These are phyloP conservation scores for Ilyonectria destructans DNA, from an alignment of 2,329 filamentous ascomycete genomes.

Conservation along the genomic window DNA sequence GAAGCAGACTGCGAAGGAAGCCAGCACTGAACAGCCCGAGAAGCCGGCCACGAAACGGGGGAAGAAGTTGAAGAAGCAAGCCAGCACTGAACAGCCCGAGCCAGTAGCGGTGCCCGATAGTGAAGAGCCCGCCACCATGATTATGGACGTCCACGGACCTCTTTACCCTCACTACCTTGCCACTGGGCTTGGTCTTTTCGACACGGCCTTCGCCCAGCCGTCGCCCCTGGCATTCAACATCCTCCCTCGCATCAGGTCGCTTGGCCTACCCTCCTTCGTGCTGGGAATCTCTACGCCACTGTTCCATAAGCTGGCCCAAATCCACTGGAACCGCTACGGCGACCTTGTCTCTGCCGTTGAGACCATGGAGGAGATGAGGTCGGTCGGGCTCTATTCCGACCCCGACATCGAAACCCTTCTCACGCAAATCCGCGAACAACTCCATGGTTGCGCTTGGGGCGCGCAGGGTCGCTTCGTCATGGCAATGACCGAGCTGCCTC, in stretches of 20 bases:
- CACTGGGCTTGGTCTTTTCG: constrained; percentile 70
- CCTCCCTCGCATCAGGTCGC: constrained; percentile 77
- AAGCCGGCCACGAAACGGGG: too few relatives aligned
- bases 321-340: constrained; percentile 74
- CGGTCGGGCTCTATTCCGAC: constrained; percentile 74
- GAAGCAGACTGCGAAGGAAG: constrained; percentile 28
- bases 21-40: neutral
- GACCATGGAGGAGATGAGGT: constrained; percentile 77
- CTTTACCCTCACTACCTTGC: constrained; percentile 77
- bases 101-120: constrained; percentile 5
- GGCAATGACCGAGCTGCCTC: constrained; percentile 57
- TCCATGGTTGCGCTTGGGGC: constrained; percentile 56
- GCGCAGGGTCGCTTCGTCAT: constrained; percentile 58
- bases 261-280: constrained; percentile 80
- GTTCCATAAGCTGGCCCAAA: constrained; percentile 77
- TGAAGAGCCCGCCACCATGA: constrained; percentile 51
- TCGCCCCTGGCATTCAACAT: constrained; percentile 75
- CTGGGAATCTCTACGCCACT: constrained; percentile 80
- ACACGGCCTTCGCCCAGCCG: constrained; percentile 69
- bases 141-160: constrained; percentile 73
- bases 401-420: constrained; percentile 50
- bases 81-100: constrained; percentile 23
- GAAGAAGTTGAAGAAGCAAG: neutral
- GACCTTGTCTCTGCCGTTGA: constrained; percentile 70
- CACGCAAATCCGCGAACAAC: constrained; percentile 51